These are phyloP conservation scores for Epichloe baconii DNA, from an alignment of 2,329 filamentous ascomycete genomes.

Conservation along the genomic window DNA sequence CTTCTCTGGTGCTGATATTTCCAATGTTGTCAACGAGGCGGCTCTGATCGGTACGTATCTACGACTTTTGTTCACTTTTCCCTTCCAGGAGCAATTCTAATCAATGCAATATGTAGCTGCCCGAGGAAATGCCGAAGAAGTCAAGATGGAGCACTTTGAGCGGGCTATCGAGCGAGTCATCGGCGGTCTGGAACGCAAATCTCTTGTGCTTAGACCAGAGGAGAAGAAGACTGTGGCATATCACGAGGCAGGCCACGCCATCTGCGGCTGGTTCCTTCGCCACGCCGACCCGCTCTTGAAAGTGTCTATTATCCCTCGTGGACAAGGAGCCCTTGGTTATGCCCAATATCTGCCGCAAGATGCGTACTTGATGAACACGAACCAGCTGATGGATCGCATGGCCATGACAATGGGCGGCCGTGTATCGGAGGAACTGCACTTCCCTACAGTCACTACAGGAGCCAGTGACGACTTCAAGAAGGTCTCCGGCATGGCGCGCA, in stretches of 20 bases:
- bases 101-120: slow-evolving; percentile 47
- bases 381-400: slow-evolving; percentile 98
- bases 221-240: slow-evolving; percentile 97
- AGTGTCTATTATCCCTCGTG: slow-evolving; percentile 95
- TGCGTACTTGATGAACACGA: slow-evolving; percentile 88
- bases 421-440: slow-evolving; percentile 91
- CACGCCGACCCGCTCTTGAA: slow-evolving; percentile 96
- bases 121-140: slow-evolving; percentile 63
- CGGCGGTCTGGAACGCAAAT: slow-evolving; percentile 94
- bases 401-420: slow-evolving; percentile 96
- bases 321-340: slow-evolving; percentile 85
- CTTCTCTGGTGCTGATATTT: slow-evolving; percentile 95
- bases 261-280: slow-evolving; percentile 96
- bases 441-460: slow-evolving; percentile 88
- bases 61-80: slow-evolving; percentile 16
- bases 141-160: slow-evolving; percentile 87
- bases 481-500: slow-evolving; percentile 86
- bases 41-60: slow-evolving; percentile 71
- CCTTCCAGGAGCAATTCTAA: neutral
- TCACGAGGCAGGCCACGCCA: slow-evolving; percentile 94
- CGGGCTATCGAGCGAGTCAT: slow-evolving; percentile 95
- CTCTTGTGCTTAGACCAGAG: slow-evolving; percentile 77
- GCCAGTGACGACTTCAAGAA: slow-evolving; percentile 98
- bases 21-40: slow-evolving; percentile 96
- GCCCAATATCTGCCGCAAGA: slow-evolving; percentile 94